Evolutionary conservation across 1,139 yeast species (phyloP).

Genomic region (Taphrina confusa): DNA sequence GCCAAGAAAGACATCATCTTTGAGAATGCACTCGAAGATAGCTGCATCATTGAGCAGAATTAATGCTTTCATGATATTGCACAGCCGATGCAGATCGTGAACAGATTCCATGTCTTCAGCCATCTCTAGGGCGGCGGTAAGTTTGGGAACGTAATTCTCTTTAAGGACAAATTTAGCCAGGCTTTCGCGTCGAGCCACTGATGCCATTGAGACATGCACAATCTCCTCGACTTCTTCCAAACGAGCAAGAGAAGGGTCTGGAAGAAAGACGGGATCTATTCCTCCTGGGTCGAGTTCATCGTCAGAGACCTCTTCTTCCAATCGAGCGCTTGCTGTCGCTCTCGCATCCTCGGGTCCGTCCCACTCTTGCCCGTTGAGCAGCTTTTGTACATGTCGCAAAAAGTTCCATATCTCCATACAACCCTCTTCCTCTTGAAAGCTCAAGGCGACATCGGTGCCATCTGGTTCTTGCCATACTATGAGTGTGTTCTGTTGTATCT

Average conservation of each 20-base stretch:
- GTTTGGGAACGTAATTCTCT: conserved; percentile 55
- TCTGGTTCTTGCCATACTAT: conserved; percentile 88
- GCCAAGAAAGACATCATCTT: conserved; percentile 62
- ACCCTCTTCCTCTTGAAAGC: conserved; percentile 90
- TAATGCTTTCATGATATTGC: conserved; percentile 67
- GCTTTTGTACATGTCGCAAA: conserved; percentile 34
- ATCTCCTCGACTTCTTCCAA: conserved; percentile 46
- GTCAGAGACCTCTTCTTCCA: conserved; percentile 32
- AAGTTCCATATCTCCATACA: conserved; percentile 68
- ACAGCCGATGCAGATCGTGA: conserved; percentile 60
- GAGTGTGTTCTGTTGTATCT: conserved; percentile 84
- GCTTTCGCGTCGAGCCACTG: conserved; percentile 58
- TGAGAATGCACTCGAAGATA: conserved; percentile 66
- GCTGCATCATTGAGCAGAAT: conserved; percentile 69
- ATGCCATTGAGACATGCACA: conserved; percentile 59
- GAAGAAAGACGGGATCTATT: conserved; percentile 33
- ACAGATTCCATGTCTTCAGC: conserved; percentile 59
- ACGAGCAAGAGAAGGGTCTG: conserved; percentile 35
- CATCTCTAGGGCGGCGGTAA: conserved; percentile 56
- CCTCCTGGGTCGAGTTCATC: conserved; percentile 27
- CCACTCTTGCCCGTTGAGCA: conserved; percentile 29
- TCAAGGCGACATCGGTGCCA: conserved; percentile 81
- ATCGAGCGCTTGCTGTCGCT: background rate
- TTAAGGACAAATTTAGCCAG: conserved; percentile 57
- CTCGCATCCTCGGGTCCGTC: conserved; percentile 19